Base-by-base conservation (phyloP, 1,284 basidiomycete species). In the Bondarzewia mesenterica region DNA sequence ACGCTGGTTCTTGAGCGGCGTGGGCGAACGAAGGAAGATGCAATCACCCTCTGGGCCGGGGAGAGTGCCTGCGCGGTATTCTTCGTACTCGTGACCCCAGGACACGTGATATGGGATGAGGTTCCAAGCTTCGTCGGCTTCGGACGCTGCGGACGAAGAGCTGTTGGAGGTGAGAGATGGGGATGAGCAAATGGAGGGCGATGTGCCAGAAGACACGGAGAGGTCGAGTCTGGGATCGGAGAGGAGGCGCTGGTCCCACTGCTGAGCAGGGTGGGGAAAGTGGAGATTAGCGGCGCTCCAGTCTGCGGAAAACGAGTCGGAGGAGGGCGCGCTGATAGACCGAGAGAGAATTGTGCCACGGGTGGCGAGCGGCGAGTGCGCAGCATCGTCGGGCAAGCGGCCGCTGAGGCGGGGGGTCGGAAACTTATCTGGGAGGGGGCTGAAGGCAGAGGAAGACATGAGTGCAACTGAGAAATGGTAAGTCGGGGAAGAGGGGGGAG, bases 91-190 rank as follows among this genome's bases (percentile, higher is more conserved):
- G 20, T 59, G 52, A 3, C 70, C 70, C 69, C 70, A 71, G 4
- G 70, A 64, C 21, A 72, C 63, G 54, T 72, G 61, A 55, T 72
- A 71, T 7, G 68, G 67, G 16, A 70, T 63, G 45, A 72, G 64
- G 45, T 71, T 65, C 69, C 69, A 72, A 38, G 59, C 58, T 44
- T 65, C 63, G 46, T 65, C 66, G 7, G 59, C 52, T 15, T 62
- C 60, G 22, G n/a, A n/a, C n/a, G n/a, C n/a, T n/a, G n/a, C 18
- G 27, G 25, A 26, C 10, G 27, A n/a, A 25, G 16, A 2, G 15
- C 23, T 16, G 16, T 15, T 20, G 16, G 42, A 26, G 16, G 26
- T 7, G 21, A 25, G 42, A 2, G 42, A 43, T 7, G 42, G 42
- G n/a, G 20, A 18, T n/a, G 42, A 43, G 23, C 18, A 43, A 27